Evolutionary conservation across 345 rosid species (phyloP), one percentile per base, ranked within the genome.

Genomic region (Balakata baccata): DNA sequence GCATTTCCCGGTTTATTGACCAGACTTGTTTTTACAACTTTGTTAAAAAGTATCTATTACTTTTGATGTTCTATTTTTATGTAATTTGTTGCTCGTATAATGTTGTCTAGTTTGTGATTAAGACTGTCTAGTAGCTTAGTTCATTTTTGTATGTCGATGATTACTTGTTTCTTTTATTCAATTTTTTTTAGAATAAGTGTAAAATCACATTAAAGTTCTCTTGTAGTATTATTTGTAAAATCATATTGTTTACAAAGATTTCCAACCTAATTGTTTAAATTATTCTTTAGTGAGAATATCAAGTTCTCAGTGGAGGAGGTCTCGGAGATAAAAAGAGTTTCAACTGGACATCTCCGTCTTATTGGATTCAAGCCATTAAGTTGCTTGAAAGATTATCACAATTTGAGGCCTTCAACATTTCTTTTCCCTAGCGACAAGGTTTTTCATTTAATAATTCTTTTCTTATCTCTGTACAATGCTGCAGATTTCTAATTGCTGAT

Each of bases 351-450:
- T 50, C 88, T 92, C 68, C 87, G 82, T 77, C 91, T 95, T 78
- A 87, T 91, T 71, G 99, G 99, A 65, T 95, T 95, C 89, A 91
- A 95, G 88, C 93, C 98, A 61, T 81, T 95, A 80, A 85, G 82
- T 76, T 95, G 89, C 86, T 88, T 95, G 76, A 92, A 89, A 84
- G 97, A 88, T 67, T 95, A 89, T 81, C 89, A 95, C 92, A 92
- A 95, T 85, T 70, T 92, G 88, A 90, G 86, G 86, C 99, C 98
- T 37, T 88, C 98, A 38, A 91, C 98, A 41, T 95, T 95, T 89
- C 81, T 92, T 75, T 91, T 84, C 83, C 96, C 99, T 25, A 85
- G 84, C 74, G 99, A 95, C 79, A 81, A 95, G 99, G 99, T 95
- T 82, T 39, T 59, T 60, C 62, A 29, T 29, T 29, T 29, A 29